Base-by-base conservation (phyloP, 2,329 filamentous ascomycete genomes). In the Dothideomycetes sp. region DNA sequence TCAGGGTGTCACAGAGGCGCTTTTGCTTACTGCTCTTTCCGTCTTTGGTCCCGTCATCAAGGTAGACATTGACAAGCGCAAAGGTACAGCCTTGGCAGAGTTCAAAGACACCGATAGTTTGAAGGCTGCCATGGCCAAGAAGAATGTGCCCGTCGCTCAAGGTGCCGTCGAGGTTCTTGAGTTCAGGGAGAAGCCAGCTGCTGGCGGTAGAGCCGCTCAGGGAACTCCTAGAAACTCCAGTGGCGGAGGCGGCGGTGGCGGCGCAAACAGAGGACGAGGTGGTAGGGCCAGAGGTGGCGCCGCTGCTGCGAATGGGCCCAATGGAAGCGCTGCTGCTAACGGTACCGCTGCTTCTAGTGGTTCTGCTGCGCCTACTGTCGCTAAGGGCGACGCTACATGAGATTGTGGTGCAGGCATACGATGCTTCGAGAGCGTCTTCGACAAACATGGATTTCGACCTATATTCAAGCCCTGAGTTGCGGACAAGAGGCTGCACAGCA, bases 11-110 rank as follows among this genome's bases (percentile, higher is more conserved):
- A 95, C 86, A 0, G 89, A 95, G 55, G 67, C 80, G 0, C 64
- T 87, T 0, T 75, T 96, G 2, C 79, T 82, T 52, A 74, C 82
- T 50, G 79, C 83, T 1, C 77, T 96, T 56, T 72, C 79, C 31
- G 62, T 65, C 0, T 94, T 86, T 51, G 89, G 89, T 2, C 61
- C 74, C 1, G 75, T 95, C 32, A 76, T 76, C 1, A 82, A 78
- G 49, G 84, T 94, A 13, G 89, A 95, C 53, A 89, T 96, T 40
- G 89, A 96, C 58, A 88, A 87, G 60, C 83, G 88, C 54, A 95
- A 95, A 60, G 87, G 87, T 0, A 94, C 94, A 53, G 89, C 87
- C 2, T 94, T 95, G 57, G 81, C 94, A 27, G 84, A 94, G 48
- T 96, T 95, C 64, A 73, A 75, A 8, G 79, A 86, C 16, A 72